Evolutionary conservation across 139 green algal genomes (phyloP).

Genomic region (Zygnema circumcarinatum): DNA sequence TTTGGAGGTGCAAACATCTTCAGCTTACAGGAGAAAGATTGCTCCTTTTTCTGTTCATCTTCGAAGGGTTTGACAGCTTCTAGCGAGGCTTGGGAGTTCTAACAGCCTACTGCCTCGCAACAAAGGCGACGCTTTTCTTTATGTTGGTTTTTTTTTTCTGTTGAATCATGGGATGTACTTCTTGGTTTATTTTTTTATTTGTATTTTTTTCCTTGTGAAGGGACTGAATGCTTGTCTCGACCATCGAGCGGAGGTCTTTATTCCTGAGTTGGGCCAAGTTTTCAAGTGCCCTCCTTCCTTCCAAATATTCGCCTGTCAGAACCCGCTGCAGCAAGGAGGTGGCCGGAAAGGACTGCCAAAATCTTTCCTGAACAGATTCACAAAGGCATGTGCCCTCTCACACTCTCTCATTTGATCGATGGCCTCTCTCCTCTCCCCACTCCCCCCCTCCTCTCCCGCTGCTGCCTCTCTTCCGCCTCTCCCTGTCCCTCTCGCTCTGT

Average conservation of each 20-base stretch:
- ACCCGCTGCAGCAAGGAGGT: conserved; percentile 85
- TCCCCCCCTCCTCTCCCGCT: background rate
- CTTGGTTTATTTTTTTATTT: background rate
- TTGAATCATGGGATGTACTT: too few species aligned
- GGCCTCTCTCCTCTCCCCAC: background rate
- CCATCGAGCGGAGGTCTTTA: conserved; percentile 92
- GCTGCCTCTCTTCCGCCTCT: too few species aligned
- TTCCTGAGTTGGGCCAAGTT: conserved; percentile 85
- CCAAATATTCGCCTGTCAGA: conserved; percentile 79
- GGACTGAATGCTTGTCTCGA: conserved; percentile 96
- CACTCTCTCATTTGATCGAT: conserved; percentile 60
- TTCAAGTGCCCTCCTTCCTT: conserved; percentile 83
- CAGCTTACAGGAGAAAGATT: too few species aligned
- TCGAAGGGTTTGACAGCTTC: too few species aligned
- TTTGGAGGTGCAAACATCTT: conserved; percentile 66
- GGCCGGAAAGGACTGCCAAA: conserved; percentile 93
- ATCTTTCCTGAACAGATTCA: conserved; percentile 98
- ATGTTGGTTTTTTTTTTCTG: too few species aligned
- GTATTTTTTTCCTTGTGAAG: conserved; percentile 18
- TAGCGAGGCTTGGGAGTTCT: too few species aligned
- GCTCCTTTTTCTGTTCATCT: too few species aligned
- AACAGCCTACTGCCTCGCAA: too few species aligned
- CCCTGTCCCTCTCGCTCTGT: too few species aligned
- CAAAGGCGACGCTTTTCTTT: too few species aligned
- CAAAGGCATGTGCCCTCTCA: conserved; percentile 53